These are phyloP conservation scores for Lentinula lateritia DNA, from an alignment of 768 basidiomycete species.

Conservation along the genomic window DNA sequence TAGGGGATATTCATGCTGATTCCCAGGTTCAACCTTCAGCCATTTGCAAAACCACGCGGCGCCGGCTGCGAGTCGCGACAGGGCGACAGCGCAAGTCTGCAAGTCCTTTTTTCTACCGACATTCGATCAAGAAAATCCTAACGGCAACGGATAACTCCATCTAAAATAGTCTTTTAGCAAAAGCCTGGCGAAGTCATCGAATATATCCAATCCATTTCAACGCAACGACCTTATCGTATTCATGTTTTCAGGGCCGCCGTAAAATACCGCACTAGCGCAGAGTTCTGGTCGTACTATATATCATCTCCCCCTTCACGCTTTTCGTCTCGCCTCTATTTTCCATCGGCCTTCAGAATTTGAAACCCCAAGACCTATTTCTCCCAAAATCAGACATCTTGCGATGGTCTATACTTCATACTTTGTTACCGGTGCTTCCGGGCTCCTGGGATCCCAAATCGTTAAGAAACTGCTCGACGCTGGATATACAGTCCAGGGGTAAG, in stretches of 20 bases:
- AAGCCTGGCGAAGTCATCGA: neutral
- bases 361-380: neutral
- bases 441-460: neutral
- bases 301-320: neutral
- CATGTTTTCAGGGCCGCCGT: neutral
- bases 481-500: neutral
- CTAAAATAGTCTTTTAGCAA: neutral
- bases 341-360: neutral
- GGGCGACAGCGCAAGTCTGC: too few relatives aligned
- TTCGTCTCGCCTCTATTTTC: neutral
- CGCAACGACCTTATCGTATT: neutral
- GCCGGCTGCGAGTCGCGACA: too few relatives aligned
- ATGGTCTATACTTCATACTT: slow-evolving; percentile 1
- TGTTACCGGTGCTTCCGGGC: slow-evolving; percentile 1
- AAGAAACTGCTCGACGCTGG: slow-evolving; percentile 5
- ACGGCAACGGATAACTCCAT: neutral
- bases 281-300: neutral
- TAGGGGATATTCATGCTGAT: too few relatives aligned
- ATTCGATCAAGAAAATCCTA: neutral
- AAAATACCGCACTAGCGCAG: neutral
- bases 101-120: neutral
- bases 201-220: neutral
- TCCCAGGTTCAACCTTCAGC: too few relatives aligned
- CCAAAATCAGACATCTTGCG: neutral
- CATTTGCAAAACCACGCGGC: too few relatives aligned